Evolutionary conservation across 2,329 filamentous ascomycete species (phyloP).

Genomic region (Coniochaeta ligniaria): DNA sequence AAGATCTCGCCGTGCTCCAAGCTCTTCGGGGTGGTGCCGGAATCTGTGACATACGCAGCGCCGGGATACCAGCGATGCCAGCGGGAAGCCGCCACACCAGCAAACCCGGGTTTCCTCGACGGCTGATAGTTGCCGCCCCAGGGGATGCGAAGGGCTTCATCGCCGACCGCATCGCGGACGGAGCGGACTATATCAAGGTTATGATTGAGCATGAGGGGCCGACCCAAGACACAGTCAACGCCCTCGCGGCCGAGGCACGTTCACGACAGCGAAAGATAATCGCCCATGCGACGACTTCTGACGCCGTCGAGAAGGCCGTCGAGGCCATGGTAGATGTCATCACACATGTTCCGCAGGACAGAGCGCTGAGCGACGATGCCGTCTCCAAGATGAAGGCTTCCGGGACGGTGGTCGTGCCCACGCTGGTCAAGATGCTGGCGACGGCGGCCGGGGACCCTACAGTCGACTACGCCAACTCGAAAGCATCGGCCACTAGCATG

Average conservation of each 20-base stretch:
- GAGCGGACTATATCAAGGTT: constrained; percentile 1
- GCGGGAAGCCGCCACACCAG: not conserved
- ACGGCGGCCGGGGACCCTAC: not conserved
- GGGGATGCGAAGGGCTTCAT: not conserved
- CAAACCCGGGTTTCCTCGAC: not conserved
- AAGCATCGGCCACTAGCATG: not conserved
- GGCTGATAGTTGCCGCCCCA: not conserved
- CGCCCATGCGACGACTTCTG: not conserved
- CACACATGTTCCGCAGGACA: not conserved
- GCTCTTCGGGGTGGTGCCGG: not conserved
- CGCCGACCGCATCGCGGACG: constrained; percentile 1
- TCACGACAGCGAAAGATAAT: not conserved
- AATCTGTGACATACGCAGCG: not conserved
- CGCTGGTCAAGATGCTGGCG: constrained; percentile 1
- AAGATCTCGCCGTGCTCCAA: not conserved
- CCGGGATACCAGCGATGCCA: constrained; percentile 1
- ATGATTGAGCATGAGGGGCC: not conserved
- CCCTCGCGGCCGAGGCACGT: not conserved
- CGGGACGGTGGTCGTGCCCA: not conserved
- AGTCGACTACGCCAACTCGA: not conserved
- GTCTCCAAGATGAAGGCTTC: not conserved
- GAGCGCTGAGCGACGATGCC: not conserved
- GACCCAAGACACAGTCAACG: not conserved
- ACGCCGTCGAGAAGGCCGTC: not conserved
- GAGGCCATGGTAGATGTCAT: not conserved